A percentile compares a stretch with the other conserved stretches of the same genome.
Conservation (phyloP, 768 basidiomycete species). For the Mycena kentingensis region DNA sequence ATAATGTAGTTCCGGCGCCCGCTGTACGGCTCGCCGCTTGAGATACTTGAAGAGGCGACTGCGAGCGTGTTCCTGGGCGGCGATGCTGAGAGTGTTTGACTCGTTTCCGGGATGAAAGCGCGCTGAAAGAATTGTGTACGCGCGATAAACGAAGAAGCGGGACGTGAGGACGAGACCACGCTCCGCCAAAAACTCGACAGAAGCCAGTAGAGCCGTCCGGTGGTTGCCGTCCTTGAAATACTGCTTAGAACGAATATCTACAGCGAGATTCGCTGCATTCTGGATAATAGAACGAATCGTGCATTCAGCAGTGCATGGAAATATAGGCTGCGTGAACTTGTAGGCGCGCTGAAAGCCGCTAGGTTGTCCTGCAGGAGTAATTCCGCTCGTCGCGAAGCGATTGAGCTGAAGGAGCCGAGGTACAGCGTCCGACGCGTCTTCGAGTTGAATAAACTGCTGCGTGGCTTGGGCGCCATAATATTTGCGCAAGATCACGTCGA, state of each 20-base stretch:
- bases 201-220: conserved; percentile 13
- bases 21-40: conserved; percentile 4
- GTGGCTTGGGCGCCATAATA: conserved; percentile 13
- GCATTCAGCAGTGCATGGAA: background rate
- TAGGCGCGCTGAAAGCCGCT: conserved; percentile 4
- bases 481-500: background rate
- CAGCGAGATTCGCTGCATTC: conserved; percentile 4
- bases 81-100: conserved; percentile 11
- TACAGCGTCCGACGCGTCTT: background rate
- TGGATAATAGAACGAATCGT: conserved; percentile 8
- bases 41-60: conserved; percentile 7
- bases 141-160: conserved; percentile 14
- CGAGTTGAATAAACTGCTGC: background rate
- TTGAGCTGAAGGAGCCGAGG: conserved; percentile 14
- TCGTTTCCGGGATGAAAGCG: conserved; percentile 23
- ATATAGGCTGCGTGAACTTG: background rate
- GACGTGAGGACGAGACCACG: conserved; percentile 14
- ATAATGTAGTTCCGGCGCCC: background rate
- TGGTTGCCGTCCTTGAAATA: conserved; percentile 20
- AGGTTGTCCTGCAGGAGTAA: conserved; percentile 11
- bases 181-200: conserved; percentile 9
- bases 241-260: conserved; percentile 16
- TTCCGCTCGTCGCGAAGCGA: conserved; percentile 10
- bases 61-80: conserved; percentile 8
- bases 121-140: conserved; percentile 17